Base-by-base conservation (phyloP, 2,329 filamentous ascomycete genomes). In the Aspergillus intermedius region DNA sequence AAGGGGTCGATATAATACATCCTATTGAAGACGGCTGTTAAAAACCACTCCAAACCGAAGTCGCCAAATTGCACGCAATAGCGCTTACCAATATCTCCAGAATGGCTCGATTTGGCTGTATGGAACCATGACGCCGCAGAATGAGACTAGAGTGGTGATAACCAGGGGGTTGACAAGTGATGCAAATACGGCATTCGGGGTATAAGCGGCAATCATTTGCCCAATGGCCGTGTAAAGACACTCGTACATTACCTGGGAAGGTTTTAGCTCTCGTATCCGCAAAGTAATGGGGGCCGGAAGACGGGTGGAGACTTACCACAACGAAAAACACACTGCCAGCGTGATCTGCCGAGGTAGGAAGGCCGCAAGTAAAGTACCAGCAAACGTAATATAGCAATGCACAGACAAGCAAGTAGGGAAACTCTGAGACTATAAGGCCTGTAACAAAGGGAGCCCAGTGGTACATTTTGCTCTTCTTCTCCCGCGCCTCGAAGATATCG, bases 171-270 rank as follows among this genome's bases (percentile, higher is more conserved):
- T 87, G 40, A 79, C 80, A 53, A 88, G 85, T 45, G 86, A 82
- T 0, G 84, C 86, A 64, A 88, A 87, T 49, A 76, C 81, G 0
- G 87, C 71, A 54, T 74, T 74, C 39, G 68, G 86, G 0, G 86
- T 84, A 63, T 88, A 88, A 0, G 87, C 86, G 50, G 83, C 84
- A 55, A 91, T 86, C 80, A 85, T 89, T 64, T 88, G 87, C 12
- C 84, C 87, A 79, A 83, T 89, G 57, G 75, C 81, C 23, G 77
- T 79, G 66, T 83, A 79, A 70, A 88, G 86, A 21, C 88, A 68
- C 68, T 82, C 87, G 69, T 88, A 88, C 2, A 89, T 74, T 21
- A 21, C 21, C 21, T 21, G 21, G 21, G 21, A 21, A 21, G 4
- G 4, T 21, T 4, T 21, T 21, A 21, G 21, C 21, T 21, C 21